These are phyloP conservation scores for Rhinocladiella mackenziei DNA, from an alignment of 2,329 filamentous ascomycete genomes.

Conservation along the genomic window DNA sequence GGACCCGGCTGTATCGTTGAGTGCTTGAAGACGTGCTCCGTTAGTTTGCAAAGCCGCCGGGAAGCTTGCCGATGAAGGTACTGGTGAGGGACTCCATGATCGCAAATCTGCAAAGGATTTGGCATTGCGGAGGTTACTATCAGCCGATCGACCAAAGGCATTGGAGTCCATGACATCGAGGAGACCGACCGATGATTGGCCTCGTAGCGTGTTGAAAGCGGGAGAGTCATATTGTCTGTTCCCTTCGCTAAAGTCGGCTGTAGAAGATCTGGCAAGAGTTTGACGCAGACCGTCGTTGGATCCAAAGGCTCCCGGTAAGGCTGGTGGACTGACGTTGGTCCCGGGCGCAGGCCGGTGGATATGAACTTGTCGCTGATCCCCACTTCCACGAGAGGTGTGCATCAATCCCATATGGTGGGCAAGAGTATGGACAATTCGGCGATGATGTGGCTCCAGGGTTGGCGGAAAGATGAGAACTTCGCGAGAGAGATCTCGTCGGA, in stretches of 20 bases:
- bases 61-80: constrained; percentile 83
- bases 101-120: constrained; percentile 96
- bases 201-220: constrained; percentile 61
- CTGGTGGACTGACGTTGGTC: constrained; percentile 57
- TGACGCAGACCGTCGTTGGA: constrained; percentile 71
- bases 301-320: constrained; percentile 50
- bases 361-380: constrained; percentile 83
- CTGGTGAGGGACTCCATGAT: constrained; percentile 91
- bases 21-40: constrained; percentile 57
- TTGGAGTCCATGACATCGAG: constrained; percentile 77
- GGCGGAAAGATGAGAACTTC: constrained; percentile 82
- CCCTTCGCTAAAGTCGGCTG: constrained; percentile 87
- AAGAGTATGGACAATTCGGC: constrained; percentile 86
- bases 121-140: constrained; percentile 77
- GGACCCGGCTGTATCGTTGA: constrained; percentile 54
- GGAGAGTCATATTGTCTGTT: constrained; percentile 66
- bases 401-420: constrained; percentile 92
- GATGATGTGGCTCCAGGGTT: constrained; percentile 74
- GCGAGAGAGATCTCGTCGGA: constrained; percentile 72
- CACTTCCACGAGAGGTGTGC: constrained; percentile 83
- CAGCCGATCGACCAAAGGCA: constrained; percentile 57
- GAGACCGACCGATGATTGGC: constrained; percentile 75
- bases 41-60: constrained; percentile 63
- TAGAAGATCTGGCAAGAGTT: constrained; percentile 87
- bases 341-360: constrained; percentile 60